A percentile compares a stretch with the other conserved stretches of the same genome.
These are phyloP conservation scores for Yarrowia sp. DNA, from an alignment of 805 yeast genomes.

Conservation along the genomic window DNA sequence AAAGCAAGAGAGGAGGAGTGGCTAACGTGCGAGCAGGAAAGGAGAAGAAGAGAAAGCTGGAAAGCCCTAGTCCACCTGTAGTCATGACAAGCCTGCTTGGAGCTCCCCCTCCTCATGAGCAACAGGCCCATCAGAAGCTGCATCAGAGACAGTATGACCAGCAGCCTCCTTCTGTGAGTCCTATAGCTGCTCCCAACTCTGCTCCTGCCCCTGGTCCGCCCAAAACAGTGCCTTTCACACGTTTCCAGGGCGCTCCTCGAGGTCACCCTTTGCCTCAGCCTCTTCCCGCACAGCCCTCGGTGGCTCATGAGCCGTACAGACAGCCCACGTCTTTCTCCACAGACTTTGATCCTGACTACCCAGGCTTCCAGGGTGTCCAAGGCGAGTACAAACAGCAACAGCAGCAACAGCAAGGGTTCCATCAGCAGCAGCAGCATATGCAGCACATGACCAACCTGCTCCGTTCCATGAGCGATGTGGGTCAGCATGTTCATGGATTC, in stretches of 20 bases:
- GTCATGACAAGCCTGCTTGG: slow-evolving; percentile 1
- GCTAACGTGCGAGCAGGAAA: slow-evolving; percentile 51
- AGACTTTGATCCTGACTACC: slow-evolving; percentile 10
- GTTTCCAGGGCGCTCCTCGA: slow-evolving; percentile 15
- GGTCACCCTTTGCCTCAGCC: slow-evolving; percentile 19
- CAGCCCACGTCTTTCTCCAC: slow-evolving; percentile 3
- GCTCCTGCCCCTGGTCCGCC: slow-evolving; percentile 5
- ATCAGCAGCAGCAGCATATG: not conserved
- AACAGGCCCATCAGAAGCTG: not conserved
- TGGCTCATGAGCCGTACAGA: slow-evolving; percentile 16
- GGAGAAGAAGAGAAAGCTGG: slow-evolving; percentile 41
- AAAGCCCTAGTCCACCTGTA: slow-evolving; percentile 30
- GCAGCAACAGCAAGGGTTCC: not conserved
- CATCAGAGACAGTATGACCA: not conserved
- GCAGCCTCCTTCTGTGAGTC: not conserved
- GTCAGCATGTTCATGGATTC: slow-evolving; percentile 8
- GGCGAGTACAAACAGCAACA: slow-evolving; percentile 7
- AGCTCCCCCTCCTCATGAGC: not conserved
- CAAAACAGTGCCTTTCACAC: slow-evolving; percentile 9
- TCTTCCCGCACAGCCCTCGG: not conserved
- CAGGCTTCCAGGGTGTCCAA: slow-evolving; percentile 10
- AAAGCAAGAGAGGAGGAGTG: slow-evolving; percentile 61
- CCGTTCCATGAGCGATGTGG: not conserved
- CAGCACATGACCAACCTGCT: not conserved
- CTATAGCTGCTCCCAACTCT: not conserved